Evolutionary conservation across 257 asterid genomes (phyloP), one percentile per base, ranked within the genome.

Genomic region (Fraxinus excelsior): DNA sequence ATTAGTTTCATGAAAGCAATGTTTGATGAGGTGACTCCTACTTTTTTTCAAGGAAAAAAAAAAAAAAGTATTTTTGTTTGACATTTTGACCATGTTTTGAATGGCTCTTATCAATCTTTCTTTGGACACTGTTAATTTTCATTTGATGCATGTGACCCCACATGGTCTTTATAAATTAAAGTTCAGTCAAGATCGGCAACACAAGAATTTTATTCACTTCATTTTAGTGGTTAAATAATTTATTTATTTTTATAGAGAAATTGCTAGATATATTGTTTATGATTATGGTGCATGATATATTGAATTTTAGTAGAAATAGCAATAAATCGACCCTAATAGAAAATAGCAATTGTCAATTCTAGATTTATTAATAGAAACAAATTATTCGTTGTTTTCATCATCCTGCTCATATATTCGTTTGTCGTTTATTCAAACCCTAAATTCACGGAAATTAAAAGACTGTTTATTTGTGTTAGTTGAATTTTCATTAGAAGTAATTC

Each of bases 161-260:
- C 23, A 49, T 74, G 53, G 84, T 62, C 79, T 67, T 51, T 35
- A 76, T 16, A 31, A 29, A 60, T 1, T 5, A 31, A 42, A 35
- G 34, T 75, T 25, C 70, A 58, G 89, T 87, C 89, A 87, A 87
- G 69, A 85, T 66, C 75, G 89, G 87, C 89, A 53, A 85, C 91
- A 84, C 29, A 82, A 31, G 51, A 46, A 77, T 16, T 13, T 12
- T 16, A 25, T 21, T 62, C 67, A 25, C 67, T 2, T 2, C 60
- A 29, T 8, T 44, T 29, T 44, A 13, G 1, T 13, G 6, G 53
- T 44, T 21, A 8, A 19, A 1, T 2, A 11, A 2, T 8, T 12
- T 0, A 11, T 23, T 62, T 9, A 0, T 35, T 35, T 3, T 19
- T 67, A 13, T 4, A 51, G 11, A 10, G 42, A 29, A 14, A 34